A percentile compares a stretch with the other conserved stretches of the same genome.
Evolutionary conservation across 192 early-diverging fungal genomes (phyloP).

Genomic region (Dissophora globulifera): DNA sequence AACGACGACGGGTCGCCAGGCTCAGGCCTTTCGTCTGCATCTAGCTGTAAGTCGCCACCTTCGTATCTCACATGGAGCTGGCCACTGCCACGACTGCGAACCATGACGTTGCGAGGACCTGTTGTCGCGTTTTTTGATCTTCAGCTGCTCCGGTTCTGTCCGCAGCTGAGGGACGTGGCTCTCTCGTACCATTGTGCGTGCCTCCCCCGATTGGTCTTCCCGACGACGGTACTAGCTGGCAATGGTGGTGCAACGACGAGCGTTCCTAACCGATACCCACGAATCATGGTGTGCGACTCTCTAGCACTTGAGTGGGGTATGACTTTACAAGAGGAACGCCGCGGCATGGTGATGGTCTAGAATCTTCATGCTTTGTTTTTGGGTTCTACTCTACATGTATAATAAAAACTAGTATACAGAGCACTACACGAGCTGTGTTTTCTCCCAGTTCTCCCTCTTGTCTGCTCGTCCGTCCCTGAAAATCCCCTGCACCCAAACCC

Average conservation of each 20-base stretch:
- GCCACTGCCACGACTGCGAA: slow-evolving; percentile 19
- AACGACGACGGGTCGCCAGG: neutral
- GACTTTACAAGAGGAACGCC: slow-evolving; percentile 16
- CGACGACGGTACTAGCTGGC: neutral
- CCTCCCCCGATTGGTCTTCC: slow-evolving; percentile 21
- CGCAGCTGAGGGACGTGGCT: slow-evolving; percentile 28
- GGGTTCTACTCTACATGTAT: neutral
- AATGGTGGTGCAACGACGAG: neutral
- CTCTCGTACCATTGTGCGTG: slow-evolving; percentile 35
- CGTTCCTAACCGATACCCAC: slow-evolving; percentile 3
- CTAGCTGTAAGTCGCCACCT: no score
- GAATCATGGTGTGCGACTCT: slow-evolving; percentile 33
- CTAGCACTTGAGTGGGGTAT: slow-evolving; percentile 40
- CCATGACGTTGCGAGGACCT: slow-evolving; percentile 30
- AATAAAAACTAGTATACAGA: no score
- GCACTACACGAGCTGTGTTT: slow-evolving; percentile 7
- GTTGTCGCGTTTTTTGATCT: slow-evolving; percentile 31
- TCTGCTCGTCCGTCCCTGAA: slow-evolving; percentile 39
- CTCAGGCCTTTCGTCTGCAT: neutral
- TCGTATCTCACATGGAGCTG: slow-evolving; percentile 26
- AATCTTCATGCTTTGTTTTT: neutral
- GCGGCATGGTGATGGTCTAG: slow-evolving; percentile 24
- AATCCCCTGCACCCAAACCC: slow-evolving; percentile 39
- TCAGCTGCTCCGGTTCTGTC: slow-evolving; percentile 25
- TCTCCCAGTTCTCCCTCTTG: slow-evolving; percentile 14